Base-by-base conservation (phyloP, 2,329 filamentous ascomycete species). In the Paraconiothyrium brasiliense region DNA sequence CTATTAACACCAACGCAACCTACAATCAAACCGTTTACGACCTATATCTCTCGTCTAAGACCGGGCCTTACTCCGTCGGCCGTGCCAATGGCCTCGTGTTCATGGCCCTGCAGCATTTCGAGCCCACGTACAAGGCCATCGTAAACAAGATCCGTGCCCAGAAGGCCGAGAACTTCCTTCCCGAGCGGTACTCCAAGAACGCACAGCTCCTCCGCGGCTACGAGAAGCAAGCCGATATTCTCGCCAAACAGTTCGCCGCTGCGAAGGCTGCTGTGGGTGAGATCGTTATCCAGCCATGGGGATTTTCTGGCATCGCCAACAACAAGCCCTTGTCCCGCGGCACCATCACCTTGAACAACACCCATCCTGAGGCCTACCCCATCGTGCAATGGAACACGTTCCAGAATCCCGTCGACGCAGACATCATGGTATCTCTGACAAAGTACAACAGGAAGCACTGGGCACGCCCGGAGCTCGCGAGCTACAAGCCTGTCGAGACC, bases 401-500 rank as follows among this genome's bases (percentile, higher is more conserved):
- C 22, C 66, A 73, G 34, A 78, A 80, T 60, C 78, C 78, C 0
- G 61, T 77, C 11, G 80, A 82, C 58, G 63, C 69, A 6, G 65
- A 69, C n/a, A 67, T 80, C 30, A 52, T 80, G 0, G 67, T 74
- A 0, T 75, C 75, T 39, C 73, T 77, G 52, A 63, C 81, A 1
- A 68, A 76, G 20, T 78, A 70, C 64, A 78, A 77, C 27, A 70
- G 80, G 5, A 57, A 64, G 24, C 78, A 78, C 59, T 59, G 68
- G 70, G 13, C 67, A 68, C 1, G 65, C 71, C 1, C 74, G 7
- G 34, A n/a, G 10, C 73, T 82, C 47, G 58, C 66, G 5, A 66
- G 69, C 22, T 71, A 79, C 27, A 64, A 61, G 1, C 71, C 80
- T 0, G 61, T 76, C 0, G 80, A 82, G 57, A 58, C 65, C 27